Evolutionary conservation across 169 alveolate genomes (phyloP), one percentile per base, ranked within the genome.

Genomic region (Babesia caballi): DNA sequence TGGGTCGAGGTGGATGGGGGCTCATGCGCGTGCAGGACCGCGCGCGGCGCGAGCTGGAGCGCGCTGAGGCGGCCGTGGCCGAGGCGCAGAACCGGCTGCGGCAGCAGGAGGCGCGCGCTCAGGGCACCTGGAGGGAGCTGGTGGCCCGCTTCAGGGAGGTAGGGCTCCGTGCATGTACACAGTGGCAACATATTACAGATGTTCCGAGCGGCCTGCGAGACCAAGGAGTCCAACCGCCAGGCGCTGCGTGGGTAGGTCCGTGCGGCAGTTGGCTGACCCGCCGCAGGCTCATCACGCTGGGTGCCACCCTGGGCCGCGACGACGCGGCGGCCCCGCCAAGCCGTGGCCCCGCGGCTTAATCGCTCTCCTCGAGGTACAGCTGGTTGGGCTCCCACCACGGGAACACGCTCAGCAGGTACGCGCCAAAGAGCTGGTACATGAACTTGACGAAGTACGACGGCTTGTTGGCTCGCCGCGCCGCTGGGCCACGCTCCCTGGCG

Each of bases 381-480:
- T 85, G 88, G 49, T 88, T 85, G 21, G 93, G 93, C 23, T 80
- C 91, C 93, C 93, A 88, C 93, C 93, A 88, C 2, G 93, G 93
- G 23, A 88, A 35, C 27, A 88, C 49, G 44, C 91, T 88, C 76
- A 88, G 71, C 17, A 88, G 36, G 70, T 71, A 88, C 59, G 90
- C 76, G 23, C 59, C 84, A 19, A 88, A 82, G 23, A 83, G 57
- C 42, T 88, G 93, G 82, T 88, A 88, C 50, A 78, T 58, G 38
- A 51, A 44, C 76, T 84, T 83, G 49, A 75, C 91, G 2, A 80
- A 4, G 70, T 70, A 47, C 59, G 88, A 51, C 52, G 82, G 72
- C 80, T n/a, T n/a, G n/a, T n/a, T n/a, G 7, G 17, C 44, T 5
- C 44, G 44, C 14, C 44, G 44, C n/a, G n/a, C n/a, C 15, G 44